Conservation (phyloP, 2,329 filamentous ascomycete genomes). For the Aspergillus versicolor region DNA sequence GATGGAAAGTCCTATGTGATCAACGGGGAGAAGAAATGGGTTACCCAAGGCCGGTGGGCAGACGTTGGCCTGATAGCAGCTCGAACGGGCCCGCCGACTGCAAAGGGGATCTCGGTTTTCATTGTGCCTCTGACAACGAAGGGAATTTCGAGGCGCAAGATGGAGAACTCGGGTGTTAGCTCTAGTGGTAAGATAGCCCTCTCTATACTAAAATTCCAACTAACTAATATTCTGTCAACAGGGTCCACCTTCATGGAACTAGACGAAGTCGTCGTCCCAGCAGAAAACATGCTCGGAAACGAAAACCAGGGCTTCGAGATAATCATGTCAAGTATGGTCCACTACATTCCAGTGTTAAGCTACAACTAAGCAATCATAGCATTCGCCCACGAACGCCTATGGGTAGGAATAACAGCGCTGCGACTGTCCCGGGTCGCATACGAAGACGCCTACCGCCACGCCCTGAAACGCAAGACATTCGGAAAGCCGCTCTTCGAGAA, state of each 20-base stretch:
- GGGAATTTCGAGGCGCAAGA: background rate
- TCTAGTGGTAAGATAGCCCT: background rate
- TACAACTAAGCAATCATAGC: background rate
- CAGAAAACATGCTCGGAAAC: background rate
- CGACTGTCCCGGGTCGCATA: background rate
- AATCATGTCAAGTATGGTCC: background rate
- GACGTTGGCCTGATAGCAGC: background rate
- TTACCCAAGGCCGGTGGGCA: background rate
- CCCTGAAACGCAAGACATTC: background rate
- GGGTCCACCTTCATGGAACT: background rate
- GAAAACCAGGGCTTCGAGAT: background rate
- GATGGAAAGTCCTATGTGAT: background rate
- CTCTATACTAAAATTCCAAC: background rate
- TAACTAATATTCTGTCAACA: background rate
- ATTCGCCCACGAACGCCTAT: background rate
- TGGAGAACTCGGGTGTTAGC: background rate
- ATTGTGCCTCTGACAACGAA: background rate
- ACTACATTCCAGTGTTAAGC: too few species aligned
- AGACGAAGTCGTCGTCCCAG: background rate
- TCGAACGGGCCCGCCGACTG: background rate
- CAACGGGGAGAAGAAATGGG: background rate
- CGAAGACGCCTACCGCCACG: background rate
- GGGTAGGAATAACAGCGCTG: background rate
- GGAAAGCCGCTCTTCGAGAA: background rate
- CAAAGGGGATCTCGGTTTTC: background rate